Base-by-base conservation (phyloP, 2,329 filamentous ascomycete species). In the Talaromyces albobiverticillius region DNA sequence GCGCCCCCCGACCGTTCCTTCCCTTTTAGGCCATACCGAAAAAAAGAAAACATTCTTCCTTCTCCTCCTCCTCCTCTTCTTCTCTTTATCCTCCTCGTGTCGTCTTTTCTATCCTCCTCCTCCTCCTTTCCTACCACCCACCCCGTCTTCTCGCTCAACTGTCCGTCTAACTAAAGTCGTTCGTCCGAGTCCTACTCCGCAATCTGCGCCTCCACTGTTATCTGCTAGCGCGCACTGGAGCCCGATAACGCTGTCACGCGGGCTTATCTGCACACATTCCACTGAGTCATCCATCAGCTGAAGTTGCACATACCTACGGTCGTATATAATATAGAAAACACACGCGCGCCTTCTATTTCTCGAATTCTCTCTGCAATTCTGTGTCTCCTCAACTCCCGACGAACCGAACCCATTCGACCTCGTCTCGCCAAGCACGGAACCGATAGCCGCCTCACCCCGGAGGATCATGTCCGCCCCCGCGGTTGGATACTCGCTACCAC, bases 401-500 rank as follows among this genome's bases (percentile, higher is more conserved):
- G 11, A 20, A 14, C 6, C 16, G 9, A 18, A 8, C 36, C 16
- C 2, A 20, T 40, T 4, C 8, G 6, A 5, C 18, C n/a, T 34
- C 13, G 31, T 34, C 31, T 11, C n/a, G 4, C 31, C 16, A 16
- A 8, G 11, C 32, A 36, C 26, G 34, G n/a, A n/a, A n/a, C n/a
- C n/a, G n/a, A n/a, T n/a, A n/a, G n/a, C n/a, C n/a, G n/a, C n/a
- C n/a, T n/a, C n/a, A n/a, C n/a, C n/a, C n/a, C n/a, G n/a, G n/a
- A 32, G 43, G 47, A 55, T 16, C 47, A 50, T 55, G 53, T 46
- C 47, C 38, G 20, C 23, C 38, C 20, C 46, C 7, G n/a, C n/a
- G n/a, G n/a, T n/a, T n/a, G 38, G 36, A 29, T 46, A 47, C 46
- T 57, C 55, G 41, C 70, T 85, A 55, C 83, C 84, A 20, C 73